These are phyloP conservation scores for Aureobasidium mangrovei DNA, from an alignment of 2,329 filamentous ascomycete genomes.

Conservation along the genomic window DNA sequence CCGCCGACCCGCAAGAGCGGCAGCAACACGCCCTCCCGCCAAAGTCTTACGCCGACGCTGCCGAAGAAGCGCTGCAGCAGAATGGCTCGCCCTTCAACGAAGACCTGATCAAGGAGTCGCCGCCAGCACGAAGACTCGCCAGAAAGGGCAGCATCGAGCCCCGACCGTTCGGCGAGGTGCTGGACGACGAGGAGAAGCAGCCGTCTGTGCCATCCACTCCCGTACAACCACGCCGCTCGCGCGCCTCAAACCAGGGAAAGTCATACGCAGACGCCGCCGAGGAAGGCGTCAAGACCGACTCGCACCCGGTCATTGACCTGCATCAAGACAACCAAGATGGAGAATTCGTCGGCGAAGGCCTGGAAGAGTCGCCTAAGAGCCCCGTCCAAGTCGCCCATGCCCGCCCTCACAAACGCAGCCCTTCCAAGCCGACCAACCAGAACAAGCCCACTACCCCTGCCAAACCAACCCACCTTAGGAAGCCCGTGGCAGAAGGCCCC, in stretches of 20 bases:
- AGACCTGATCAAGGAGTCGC: constrained; percentile 28
- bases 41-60: constrained; percentile 38
- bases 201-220: constrained; percentile 18
- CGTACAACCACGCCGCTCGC: constrained; percentile 4
- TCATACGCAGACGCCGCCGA: constrained; percentile 30
- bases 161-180: constrained; percentile 27
- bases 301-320: constrained; percentile 9
- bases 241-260: constrained; percentile 20
- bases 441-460: constrained; percentile 2
- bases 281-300: constrained; percentile 12
- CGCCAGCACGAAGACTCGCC: constrained; percentile 19
- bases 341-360: constrained; percentile 20
- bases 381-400: constrained; percentile 19
- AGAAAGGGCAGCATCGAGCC: constrained; percentile 24
- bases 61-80: constrained; percentile 21
- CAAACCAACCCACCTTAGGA: constrained; percentile 9
- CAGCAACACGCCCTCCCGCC: constrained; percentile 30
- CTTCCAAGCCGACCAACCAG: constrained; percentile 16
- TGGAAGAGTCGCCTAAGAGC: constrained; percentile 22
- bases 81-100: constrained; percentile 20
- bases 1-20: constrained; percentile 32
- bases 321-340: constrained; percentile 20
- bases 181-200: constrained; percentile 25
- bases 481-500: constrained; percentile 16
- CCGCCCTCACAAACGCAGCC: constrained; percentile 23